phyloP scores from a whole-genome alignment of 208 protist species.

The Crithidia thermophila region DNA sequence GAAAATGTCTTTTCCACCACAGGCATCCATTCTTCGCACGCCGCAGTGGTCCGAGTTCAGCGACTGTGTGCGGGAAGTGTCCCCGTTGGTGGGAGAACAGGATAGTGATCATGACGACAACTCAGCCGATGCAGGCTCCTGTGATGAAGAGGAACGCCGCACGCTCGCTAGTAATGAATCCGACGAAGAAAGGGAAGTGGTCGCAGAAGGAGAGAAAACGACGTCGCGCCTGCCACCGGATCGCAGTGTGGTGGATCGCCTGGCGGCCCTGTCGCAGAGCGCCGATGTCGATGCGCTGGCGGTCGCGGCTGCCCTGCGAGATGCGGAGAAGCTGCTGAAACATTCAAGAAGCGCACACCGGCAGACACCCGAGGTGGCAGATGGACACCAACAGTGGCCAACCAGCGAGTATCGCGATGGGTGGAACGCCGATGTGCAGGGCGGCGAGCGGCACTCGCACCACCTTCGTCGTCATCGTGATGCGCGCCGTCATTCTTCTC shows the following conservation, averaged over 20 bases:
- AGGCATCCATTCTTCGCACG: constrained; percentile 6
- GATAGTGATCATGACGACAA: not conserved
- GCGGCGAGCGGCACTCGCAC: no score
- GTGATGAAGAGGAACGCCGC: no score
- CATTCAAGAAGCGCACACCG: not conserved
- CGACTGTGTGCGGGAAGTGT: constrained; percentile 27
- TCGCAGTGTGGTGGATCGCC: constrained; percentile 12
- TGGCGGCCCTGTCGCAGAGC: constrained; percentile 23
- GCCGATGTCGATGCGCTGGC: constrained; percentile 6
- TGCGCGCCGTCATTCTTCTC: no score
- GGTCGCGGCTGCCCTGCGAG: constrained; percentile 19
- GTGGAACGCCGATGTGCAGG: no score
- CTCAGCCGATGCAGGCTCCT: no score
- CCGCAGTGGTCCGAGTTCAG: constrained; percentile 32
- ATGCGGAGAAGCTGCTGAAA: constrained; percentile 15
- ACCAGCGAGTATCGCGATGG: no score
- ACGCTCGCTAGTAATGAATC: not conserved
- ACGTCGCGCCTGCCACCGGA: not conserved
- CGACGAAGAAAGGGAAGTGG: not conserved
- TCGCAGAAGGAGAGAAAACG: not conserved
- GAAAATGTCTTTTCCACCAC: no score
- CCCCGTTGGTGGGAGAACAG: not conserved
- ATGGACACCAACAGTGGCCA: no score
- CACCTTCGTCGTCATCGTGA: no score
- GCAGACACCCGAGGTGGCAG: no score